Percentiles rank a stretch among this genome's conserved stretches.
Evolutionary conservation across 352 stramenopile species (phyloP).

Genomic region (Pythium angustatum): DNA sequence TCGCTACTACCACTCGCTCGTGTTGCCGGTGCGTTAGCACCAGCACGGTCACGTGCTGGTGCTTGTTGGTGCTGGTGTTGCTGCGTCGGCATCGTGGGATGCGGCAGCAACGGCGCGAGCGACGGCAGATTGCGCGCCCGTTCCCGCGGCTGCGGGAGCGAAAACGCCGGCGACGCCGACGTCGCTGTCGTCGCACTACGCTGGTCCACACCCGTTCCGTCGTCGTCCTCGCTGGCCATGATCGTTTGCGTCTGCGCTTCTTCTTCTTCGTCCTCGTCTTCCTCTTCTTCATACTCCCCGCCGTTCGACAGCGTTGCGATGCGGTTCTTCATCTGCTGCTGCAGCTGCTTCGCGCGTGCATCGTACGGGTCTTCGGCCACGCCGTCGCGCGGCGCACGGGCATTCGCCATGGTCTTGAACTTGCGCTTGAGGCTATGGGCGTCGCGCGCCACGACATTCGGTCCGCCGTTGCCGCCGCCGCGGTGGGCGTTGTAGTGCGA

Average conservation of each 20-base stretch:
- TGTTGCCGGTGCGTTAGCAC: no score
- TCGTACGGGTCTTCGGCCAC: conserved; percentile 3
- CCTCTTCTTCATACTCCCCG: not conserved
- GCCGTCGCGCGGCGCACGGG: not conserved
- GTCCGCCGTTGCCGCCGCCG: not conserved
- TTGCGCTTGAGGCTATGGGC: conserved; percentile 22
- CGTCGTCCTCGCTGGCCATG: not conserved
- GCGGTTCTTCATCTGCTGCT: conserved; percentile 1
- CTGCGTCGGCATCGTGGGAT: no score
- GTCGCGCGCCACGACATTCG: conserved; percentile 2
- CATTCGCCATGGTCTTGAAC: conserved; percentile 14
- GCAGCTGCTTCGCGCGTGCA: not conserved
- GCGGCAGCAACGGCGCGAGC: conserved; percentile 5
- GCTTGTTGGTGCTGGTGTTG: no score
- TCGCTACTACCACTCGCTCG: not conserved
- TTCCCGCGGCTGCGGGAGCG: no score
- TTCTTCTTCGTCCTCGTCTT: conserved; percentile 1
- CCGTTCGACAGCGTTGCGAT: not conserved
- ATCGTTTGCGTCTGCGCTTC: not conserved
- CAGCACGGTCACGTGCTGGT: no score
- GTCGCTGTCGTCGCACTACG: not conserved
- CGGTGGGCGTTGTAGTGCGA: conserved; percentile 8
- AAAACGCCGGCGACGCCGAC: not conserved
- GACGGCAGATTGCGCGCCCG: not conserved
- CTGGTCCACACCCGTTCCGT: not conserved